Evolutionary conservation across 2,329 filamentous ascomycete species (phyloP), one percentile per base, ranked within the genome.

Genomic region (Aspergillus ochraceoroseus): DNA sequence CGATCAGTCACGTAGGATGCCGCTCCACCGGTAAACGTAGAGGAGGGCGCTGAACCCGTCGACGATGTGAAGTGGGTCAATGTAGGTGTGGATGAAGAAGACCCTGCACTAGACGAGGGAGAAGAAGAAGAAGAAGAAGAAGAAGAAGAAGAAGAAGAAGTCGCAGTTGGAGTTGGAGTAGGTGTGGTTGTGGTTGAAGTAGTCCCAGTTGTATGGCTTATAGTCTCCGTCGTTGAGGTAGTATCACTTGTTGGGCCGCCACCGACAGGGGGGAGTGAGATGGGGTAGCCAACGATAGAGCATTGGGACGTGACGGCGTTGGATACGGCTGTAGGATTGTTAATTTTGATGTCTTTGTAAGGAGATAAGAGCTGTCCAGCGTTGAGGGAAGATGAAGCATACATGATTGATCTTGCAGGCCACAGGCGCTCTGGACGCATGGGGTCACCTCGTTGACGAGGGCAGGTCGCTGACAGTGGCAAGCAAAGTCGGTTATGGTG

Each of bases 401-500:
- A 67, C 65, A 47, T 26, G 55, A 54, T 48, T 68, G 65, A 46
- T 71, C 69, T 0, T 51, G 44, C 12, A 56, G 27, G 5, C 48
- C 48, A 57, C 72, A 74, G 13, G 62, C 61, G 23, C 57, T 53
- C 54, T 71, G 38, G 18, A 74, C 70, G 44, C 72, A 75, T 29
- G 72, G 72, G 41, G 64, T 65, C 43, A 74, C 63, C 30, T 55
- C 40, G 29, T 49, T 38, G 32, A 71, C 54, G 30, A 74, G 64
- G 23, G 61, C 53, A 28, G 68, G 58, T 57, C 71, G 68, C 53
- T 65, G 53, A 61, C 71, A 73, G 58, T 73, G 70, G 57, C 70
- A 73, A 23, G 63, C 64, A 54, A 74, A 74, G 61, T 75, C 71
- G 45, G 61, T 65, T 22, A 74, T 52, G 9, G 41, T 11, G n/a